Percentiles rank a stretch among this genome's conserved stretches.
phyloP scores from a whole-genome alignment of 2,329 filamentous ascomycete species.

The Diplocarpon mali region DNA sequence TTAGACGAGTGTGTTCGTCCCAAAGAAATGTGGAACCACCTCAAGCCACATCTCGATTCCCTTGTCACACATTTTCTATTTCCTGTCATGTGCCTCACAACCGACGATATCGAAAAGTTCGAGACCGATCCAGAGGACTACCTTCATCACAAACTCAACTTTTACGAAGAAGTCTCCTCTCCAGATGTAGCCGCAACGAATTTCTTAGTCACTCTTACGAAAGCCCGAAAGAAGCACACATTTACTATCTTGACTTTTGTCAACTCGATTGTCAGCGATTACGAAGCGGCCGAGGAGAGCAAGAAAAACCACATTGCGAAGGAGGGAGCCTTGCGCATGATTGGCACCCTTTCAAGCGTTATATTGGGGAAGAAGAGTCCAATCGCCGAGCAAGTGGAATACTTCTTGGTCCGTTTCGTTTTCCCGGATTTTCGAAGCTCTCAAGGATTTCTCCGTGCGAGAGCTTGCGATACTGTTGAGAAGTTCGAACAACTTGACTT shows the following conservation, averaged over 20 bases:
- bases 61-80: slow-evolving; percentile 92
- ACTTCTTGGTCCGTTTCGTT: slow-evolving; percentile 95
- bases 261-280: slow-evolving; percentile 88
- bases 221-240: slow-evolving; percentile 88
- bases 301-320: slow-evolving; percentile 93
- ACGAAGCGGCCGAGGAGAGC: slow-evolving; percentile 71
- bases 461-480: slow-evolving; percentile 93
- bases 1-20: slow-evolving; percentile 95
- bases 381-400: slow-evolving; percentile 94
- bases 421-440: slow-evolving; percentile 94
- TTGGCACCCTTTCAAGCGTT: slow-evolving; percentile 85
- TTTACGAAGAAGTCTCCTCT: slow-evolving; percentile 91
- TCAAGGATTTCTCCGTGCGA: slow-evolving; percentile 84
- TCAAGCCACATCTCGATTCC: slow-evolving; percentile 88
- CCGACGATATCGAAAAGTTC: slow-evolving; percentile 90
- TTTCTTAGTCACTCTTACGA: slow-evolving; percentile 89
- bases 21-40: slow-evolving; percentile 90
- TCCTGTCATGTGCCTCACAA: slow-evolving; percentile 82
- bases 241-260: slow-evolving; percentile 92
- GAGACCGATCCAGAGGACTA: slow-evolving; percentile 93
- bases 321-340: slow-evolving; percentile 94
- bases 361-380: slow-evolving; percentile 97
- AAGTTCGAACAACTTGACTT: slow-evolving; percentile 97
- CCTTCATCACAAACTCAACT: slow-evolving; percentile 92
- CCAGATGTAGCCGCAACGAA: slow-evolving; percentile 94